Base-by-base conservation (phyloP, 2,329 filamentous ascomycete species). In the Leptographium wingfieldii region DNA sequence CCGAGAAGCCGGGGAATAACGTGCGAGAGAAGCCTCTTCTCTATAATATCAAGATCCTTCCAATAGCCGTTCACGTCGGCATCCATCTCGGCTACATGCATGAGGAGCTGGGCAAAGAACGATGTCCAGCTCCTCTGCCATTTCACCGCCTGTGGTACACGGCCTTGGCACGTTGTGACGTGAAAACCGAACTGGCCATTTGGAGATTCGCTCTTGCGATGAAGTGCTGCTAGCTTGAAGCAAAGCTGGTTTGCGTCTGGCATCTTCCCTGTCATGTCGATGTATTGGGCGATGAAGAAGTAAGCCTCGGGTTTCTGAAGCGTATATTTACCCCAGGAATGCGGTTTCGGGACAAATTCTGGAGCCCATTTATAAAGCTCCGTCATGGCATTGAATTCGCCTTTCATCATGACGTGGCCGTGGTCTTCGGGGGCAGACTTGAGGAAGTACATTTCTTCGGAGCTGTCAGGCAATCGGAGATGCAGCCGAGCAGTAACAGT, bases 91-190 rank as follows among this genome's bases (percentile, higher is more conserved):
- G 68, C 65, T 5, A 68, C 67, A 5, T 68, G 64, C 0, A 58
- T 61, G 14, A 76, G 60, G 11, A 70, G 64, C 49, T 70, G 70
- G 0, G 66, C 62, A 62, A 73, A 77, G 61, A 71, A 74, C 3
- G 62, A 61, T 9, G 71, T 69, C 74, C 74, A 77, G 57, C 66
- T 74, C n/a, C 66, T 63, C 27, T 73, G 68, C 72, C 71, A 76
- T 2, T 56, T 62, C 0, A 68, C 68, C 1, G 58, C 62, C 57
- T 70, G 69, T 11, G 67, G 60, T 1, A 65, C 63, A 9, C 62
- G 63, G 2, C 72, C 72, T 22, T 68, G 66, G 22, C 65, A 73
- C 1, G 71, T 74, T 3, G 65, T 65, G 29, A 69, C 60, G 25
- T 69, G 68, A 59, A 73, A 75, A 2, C 72, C 73, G 59, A 74